Percentiles rank a stretch among this genome's conserved stretches.
Conservation (phyloP, 305 asterid species). For the Fraxinus greggii region DNA sequence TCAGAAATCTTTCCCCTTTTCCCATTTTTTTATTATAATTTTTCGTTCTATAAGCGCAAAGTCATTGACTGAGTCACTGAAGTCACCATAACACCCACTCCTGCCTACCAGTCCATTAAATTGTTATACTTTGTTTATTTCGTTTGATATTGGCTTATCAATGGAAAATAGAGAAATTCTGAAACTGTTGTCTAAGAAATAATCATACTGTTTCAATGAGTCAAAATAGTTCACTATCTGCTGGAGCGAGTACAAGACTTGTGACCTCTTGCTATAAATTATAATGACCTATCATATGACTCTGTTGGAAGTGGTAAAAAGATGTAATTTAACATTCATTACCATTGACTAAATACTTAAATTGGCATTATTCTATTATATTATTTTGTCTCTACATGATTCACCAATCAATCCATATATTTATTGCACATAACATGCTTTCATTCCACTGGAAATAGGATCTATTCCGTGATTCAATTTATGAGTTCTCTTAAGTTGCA, state of each 20-base stretch:
- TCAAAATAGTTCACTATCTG: background rate
- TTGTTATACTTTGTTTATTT: background rate
- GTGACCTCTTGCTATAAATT: background rate
- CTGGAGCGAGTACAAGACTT: background rate
- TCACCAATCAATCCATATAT: background rate
- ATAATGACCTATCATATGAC: background rate
- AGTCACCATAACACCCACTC: background rate
- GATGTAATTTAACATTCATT: background rate
- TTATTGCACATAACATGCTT: background rate
- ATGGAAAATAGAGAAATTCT: background rate
- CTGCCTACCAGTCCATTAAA: background rate
- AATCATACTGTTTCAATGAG: background rate
- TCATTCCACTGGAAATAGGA: background rate
- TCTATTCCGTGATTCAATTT: background rate
- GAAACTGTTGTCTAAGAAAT: background rate
- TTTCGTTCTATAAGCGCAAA: background rate
- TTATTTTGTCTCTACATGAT: background rate
- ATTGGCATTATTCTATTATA: background rate
- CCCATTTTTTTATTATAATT: background rate
- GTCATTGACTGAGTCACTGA: background rate
- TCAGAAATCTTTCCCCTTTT: background rate
- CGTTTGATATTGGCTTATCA: background rate
- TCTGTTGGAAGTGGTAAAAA: background rate
- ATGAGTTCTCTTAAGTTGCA: background rate
- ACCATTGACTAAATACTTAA: background rate